phyloP scores from a whole-genome alignment of 1,139 yeast genomes.

The Zygoascus hellenicus region DNA sequence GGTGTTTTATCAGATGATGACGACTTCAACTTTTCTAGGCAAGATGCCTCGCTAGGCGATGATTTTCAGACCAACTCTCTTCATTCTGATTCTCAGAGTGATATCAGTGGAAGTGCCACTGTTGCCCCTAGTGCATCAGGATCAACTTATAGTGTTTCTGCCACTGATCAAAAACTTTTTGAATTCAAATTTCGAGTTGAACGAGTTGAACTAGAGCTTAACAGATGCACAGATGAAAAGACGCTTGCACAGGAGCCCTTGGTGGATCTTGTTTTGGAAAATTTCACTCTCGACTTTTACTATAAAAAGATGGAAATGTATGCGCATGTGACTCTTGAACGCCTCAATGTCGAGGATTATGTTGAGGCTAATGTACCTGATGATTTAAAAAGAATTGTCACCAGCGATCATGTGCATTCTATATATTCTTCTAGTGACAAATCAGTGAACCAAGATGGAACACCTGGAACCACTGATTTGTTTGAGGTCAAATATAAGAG shows the following conservation, averaged over 20 bases:
- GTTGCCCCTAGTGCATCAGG: slow-evolving; percentile 5
- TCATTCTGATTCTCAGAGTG: not conserved
- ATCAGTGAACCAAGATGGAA: slow-evolving; percentile 9
- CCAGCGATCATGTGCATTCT: slow-evolving; percentile 41
- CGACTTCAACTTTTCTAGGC: slow-evolving; percentile 1
- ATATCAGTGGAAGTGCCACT: slow-evolving; percentile 5
- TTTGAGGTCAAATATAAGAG: slow-evolving; percentile 54
- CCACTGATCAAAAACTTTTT: slow-evolving; percentile 49
- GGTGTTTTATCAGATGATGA: slow-evolving; percentile 15
- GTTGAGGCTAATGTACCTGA: slow-evolving; percentile 58
- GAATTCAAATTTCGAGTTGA: slow-evolving; percentile 70
- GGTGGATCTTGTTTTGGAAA: slow-evolving; percentile 67
- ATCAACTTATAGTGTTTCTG: slow-evolving; percentile 9
- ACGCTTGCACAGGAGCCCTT: slow-evolving; percentile 61
- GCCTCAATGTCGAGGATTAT: slow-evolving; percentile 67
- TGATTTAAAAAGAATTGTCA: slow-evolving; percentile 63
- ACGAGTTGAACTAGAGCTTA: slow-evolving; percentile 54
- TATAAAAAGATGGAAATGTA: slow-evolving; percentile 59
- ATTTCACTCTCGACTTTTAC: slow-evolving; percentile 53
- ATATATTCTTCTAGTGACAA: slow-evolving; percentile 11
- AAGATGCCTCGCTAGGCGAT: not conserved
- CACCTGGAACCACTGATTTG: slow-evolving; percentile 37
- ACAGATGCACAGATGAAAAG: slow-evolving; percentile 58
- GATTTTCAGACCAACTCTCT: not conserved
- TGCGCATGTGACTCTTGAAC: slow-evolving; percentile 58